Evolutionary conservation across 208 protist species (phyloP).

Genomic region (Trypanosoma conorhini): DNA sequence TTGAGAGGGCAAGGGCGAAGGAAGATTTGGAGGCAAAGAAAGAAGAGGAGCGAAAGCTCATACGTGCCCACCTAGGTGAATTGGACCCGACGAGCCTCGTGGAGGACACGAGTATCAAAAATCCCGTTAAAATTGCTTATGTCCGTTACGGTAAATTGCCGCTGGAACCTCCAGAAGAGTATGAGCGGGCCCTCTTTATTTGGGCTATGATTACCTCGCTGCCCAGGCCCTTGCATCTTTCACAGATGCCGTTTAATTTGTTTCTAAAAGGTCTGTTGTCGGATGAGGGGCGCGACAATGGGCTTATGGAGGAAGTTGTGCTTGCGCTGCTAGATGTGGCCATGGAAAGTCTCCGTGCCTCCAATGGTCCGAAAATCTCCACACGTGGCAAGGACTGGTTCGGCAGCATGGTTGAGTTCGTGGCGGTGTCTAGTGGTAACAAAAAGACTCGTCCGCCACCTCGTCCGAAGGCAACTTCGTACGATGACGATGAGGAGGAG

Average conservation of each 20-base stretch:
- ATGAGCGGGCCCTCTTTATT: conserved; percentile 73
- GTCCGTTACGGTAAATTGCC: conserved; percentile 54
- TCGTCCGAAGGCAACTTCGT: conserved; percentile 20
- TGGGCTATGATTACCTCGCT: conserved; percentile 79
- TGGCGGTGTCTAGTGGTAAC: conserved; percentile 69
- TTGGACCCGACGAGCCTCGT: conserved; percentile 34
- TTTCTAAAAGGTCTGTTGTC: conserved; percentile 71
- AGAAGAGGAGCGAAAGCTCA: conserved; percentile 61
- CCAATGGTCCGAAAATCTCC: conserved; percentile 46
- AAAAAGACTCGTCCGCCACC: conserved; percentile 55
- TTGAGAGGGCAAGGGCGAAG: conserved; percentile 46
- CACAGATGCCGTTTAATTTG: conserved; percentile 74
- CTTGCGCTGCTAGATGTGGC: conserved; percentile 53
- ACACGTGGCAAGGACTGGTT: conserved; percentile 83
- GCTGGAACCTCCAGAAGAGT: conserved; percentile 41
- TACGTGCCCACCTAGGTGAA: conserved; percentile 57
- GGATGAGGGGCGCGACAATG: conserved; percentile 65
- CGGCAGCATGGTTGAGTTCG: conserved; percentile 73
- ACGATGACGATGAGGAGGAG: conserved; percentile 26
- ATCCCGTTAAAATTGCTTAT: conserved; percentile 43
- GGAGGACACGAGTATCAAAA: conserved; percentile 49
- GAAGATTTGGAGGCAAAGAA: conserved; percentile 54
- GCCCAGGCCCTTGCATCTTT: conserved; percentile 57
- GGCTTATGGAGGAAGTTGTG: conserved; percentile 84
- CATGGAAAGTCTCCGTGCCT: conserved; percentile 51